A percentile compares a stretch with the other conserved stretches of the same genome.
These are phyloP conservation scores for Xylaria intraflava DNA, from an alignment of 495 filamentous ascomycete species.

Conservation along the genomic window DNA sequence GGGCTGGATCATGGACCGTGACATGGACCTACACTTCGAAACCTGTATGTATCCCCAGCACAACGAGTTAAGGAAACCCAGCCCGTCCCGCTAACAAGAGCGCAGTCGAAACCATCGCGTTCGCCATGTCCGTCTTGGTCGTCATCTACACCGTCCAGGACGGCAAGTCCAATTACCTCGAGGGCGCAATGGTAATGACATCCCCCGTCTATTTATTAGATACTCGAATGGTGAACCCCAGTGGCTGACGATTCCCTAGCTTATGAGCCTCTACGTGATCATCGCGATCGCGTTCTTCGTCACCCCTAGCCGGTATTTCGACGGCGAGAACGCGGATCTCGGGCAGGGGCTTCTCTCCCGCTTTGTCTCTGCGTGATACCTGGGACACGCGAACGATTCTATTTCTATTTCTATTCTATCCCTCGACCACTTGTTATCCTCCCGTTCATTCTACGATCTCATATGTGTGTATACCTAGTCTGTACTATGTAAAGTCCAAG, in stretches of 20 bases:
- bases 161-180: slow-evolving; percentile 91
- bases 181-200: slow-evolving; percentile 90
- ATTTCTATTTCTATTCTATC: too few relatives aligned
- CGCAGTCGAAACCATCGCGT: slow-evolving; percentile 83
- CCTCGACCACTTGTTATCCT: too few relatives aligned
- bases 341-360: background rate
- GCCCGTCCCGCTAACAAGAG: slow-evolving; percentile 4
- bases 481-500: too few relatives aligned
- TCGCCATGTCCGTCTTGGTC: slow-evolving; percentile 82
- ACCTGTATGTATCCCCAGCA: slow-evolving; percentile 34
- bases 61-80: too few relatives aligned
- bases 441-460: too few relatives aligned
- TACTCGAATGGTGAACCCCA: too few relatives aligned
- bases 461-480: too few relatives aligned
- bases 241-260: slow-evolving; percentile 25
- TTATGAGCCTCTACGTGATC: slow-evolving; percentile 62
- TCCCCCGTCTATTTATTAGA: too few relatives aligned
- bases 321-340: slow-evolving; percentile 11
- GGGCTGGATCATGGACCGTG: slow-evolving; percentile 70
- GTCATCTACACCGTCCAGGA: slow-evolving; percentile 91
- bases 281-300: slow-evolving; percentile 87
- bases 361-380: slow-evolving; percentile 13
- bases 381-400: too few relatives aligned
- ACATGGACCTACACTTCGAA: slow-evolving; percentile 91
- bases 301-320: slow-evolving; percentile 60